A percentile compares a stretch with the other conserved stretches of the same genome.
Evolutionary conservation across 2,329 filamentous ascomycete species (phyloP).

Genomic region (Parascedosporium putredinis): DNA sequence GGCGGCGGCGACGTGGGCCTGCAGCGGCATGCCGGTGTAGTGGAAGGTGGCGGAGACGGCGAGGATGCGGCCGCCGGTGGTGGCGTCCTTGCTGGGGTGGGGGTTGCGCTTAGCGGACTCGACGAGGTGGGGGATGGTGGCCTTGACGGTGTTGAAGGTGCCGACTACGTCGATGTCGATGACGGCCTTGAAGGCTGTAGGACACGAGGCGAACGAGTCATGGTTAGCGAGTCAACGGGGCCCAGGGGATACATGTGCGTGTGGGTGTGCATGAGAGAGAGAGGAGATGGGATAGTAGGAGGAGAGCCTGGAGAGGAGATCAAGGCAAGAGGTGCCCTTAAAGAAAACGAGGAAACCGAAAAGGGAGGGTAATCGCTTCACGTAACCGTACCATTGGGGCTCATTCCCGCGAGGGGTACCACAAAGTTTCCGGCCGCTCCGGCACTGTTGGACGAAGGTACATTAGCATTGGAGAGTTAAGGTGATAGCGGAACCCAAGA

Average conservation of each 20-base stretch:
- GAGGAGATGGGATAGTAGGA: too few species aligned
- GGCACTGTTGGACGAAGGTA: conserved; percentile 57
- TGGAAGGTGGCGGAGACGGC: conserved; percentile 88
- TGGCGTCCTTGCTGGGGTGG: conserved; percentile 48
- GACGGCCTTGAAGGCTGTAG: conserved; percentile 72
- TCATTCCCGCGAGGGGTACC: conserved; percentile 70
- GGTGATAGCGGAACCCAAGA: too few species aligned
- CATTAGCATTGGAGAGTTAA: too few species aligned
- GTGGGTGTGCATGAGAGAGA: too few species aligned
- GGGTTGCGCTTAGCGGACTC: conserved; percentile 59
- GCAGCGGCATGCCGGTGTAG: conserved; percentile 75
- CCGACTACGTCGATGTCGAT: conserved; percentile 95
- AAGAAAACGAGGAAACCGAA: too few species aligned
- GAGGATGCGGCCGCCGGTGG: conserved; percentile 71
- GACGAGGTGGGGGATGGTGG: conserved; percentile 71
- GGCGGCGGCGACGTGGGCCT: conserved; percentile 81
- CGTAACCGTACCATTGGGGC: conserved; percentile 44
- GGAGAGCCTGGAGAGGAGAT: not conserved
- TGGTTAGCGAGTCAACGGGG: too few species aligned
- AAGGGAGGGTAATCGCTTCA: not conserved
- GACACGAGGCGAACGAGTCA: too few species aligned
- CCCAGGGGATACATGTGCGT: too few species aligned
- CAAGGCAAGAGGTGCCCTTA: too few species aligned
- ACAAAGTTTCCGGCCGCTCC: conserved; percentile 96
- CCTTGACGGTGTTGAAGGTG: conserved; percentile 90